These are phyloP conservation scores for Peniophora sp. DNA, from an alignment of 1,284 basidiomycete genomes.

Conservation along the genomic window DNA sequence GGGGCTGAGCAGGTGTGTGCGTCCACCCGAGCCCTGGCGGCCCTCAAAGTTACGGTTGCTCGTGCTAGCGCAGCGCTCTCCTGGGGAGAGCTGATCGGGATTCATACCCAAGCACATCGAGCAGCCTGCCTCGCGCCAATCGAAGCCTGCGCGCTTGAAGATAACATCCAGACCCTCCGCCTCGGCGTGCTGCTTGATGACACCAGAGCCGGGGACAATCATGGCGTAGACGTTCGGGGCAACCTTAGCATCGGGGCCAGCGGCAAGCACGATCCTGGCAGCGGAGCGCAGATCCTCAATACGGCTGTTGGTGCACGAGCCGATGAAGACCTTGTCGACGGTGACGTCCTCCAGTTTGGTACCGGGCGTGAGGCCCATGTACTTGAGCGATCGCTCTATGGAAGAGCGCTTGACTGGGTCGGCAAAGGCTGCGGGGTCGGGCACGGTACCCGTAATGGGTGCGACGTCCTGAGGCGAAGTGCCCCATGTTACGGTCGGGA, in stretches of 20 bases:
- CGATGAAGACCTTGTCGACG: constrained; percentile 94
- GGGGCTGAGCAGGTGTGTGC: constrained; percentile 89
- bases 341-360: constrained; percentile 80
- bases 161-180: constrained; percentile 86
- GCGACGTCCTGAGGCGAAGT: constrained; percentile 93
- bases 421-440: constrained; percentile 67
- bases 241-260: constrained; percentile 73
- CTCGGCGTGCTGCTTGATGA: constrained; percentile 94
- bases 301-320: constrained; percentile 95
- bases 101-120: constrained; percentile 99
- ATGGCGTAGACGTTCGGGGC: constrained; percentile 80
- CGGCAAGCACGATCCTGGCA: constrained; percentile 73
- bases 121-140: constrained; percentile 96
- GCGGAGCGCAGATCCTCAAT: constrained; percentile 94
- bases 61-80: constrained; percentile 92
- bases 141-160: constrained; percentile 93
- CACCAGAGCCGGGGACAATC: constrained; percentile 92
- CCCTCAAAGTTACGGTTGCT: constrained; percentile 98
- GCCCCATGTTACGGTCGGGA: constrained; percentile 95
- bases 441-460: constrained; percentile 81
- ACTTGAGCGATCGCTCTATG: constrained; percentile 77
- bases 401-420: constrained; percentile 66
- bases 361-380: constrained; percentile 87
- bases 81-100: constrained; percentile 85
- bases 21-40: constrained; percentile 84